A percentile compares a stretch with the other conserved stretches of the same genome.
Evolutionary conservation across 2,329 filamentous ascomycete species (phyloP).

Genomic region (Leptographium radiaticola): DNA sequence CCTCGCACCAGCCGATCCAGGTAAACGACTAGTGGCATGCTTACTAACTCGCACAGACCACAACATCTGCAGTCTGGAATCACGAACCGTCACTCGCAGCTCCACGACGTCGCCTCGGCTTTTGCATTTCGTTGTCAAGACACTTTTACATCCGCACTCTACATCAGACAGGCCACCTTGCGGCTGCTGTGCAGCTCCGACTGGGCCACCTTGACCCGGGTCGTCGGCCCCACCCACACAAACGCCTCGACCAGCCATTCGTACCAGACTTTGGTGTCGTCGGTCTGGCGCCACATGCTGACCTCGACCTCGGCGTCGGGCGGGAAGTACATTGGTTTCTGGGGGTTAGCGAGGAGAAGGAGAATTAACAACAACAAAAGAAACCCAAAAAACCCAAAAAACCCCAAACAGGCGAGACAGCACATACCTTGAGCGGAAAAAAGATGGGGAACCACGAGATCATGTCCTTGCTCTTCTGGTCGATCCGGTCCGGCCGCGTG

Average conservation of each 20-base stretch:
- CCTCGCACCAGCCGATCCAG: no score
- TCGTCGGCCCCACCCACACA: conserved; percentile 45
- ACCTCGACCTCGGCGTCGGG: conserved; percentile 75
- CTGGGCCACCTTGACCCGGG: conserved; percentile 50
- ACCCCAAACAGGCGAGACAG: neutral
- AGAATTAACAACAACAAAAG: neutral
- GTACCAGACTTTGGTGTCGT: conserved; percentile 95
- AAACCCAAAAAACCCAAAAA: neutral
- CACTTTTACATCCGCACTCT: neutral
- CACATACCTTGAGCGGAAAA: conserved; percentile 78
- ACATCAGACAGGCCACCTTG: conserved; percentile 61
- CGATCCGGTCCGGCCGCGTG: conserved; percentile 85
- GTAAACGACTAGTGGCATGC: no score
- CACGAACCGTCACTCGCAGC: no score
- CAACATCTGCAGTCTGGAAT: no score
- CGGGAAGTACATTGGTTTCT: conserved; percentile 79
- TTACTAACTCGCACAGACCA: no score
- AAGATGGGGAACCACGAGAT: conserved; percentile 99
- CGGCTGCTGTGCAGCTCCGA: conserved; percentile 57
- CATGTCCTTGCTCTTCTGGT: conserved; percentile 90
- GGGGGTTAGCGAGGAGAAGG: neutral
- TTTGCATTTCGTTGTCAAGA: neutral
- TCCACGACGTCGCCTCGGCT: no score
- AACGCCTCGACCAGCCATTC: conserved; percentile 93
- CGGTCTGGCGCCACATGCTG: conserved; percentile 92